Evolutionary conservation across 495 filamentous ascomycete genomes (phyloP).

Genomic region (Xylaria sp.): DNA sequence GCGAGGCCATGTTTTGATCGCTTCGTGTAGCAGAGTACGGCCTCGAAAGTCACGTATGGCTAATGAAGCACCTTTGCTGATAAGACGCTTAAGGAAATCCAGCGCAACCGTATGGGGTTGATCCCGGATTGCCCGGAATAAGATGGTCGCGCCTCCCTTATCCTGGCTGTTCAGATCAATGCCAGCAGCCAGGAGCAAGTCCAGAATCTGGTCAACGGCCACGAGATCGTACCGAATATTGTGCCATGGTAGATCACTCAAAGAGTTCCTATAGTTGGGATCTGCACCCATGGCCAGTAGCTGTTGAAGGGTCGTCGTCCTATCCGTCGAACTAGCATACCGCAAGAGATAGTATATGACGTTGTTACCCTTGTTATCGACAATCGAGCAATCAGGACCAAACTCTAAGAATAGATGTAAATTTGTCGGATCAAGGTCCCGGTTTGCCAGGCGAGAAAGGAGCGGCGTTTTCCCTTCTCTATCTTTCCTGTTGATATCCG

Average conservation of each 20-base stretch:
- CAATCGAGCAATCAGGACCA: conserved; percentile 28
- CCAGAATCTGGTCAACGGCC: background rate
- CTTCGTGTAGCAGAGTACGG: conserved; percentile 27
- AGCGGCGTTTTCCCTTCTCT: conserved; percentile 32
- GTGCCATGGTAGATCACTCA: conserved; percentile 4
- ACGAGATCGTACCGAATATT: background rate
- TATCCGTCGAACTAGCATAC: background rate
- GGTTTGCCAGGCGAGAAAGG: background rate
- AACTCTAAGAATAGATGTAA: conserved; percentile 25
- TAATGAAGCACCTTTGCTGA: background rate
- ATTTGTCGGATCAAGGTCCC: background rate
- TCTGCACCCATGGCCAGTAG: conserved; percentile 7
- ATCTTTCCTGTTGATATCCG: conserved; percentile 30
- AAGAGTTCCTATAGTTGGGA: conserved; percentile 1
- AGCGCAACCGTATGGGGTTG: background rate
- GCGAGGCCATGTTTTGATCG: conserved; percentile 9
- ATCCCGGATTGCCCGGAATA: background rate
- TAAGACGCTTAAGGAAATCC: background rate
- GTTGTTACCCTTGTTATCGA: conserved; percentile 14
- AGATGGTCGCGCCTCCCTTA: background rate
- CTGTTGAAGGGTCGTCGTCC: background rate
- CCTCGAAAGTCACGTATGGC: conserved; percentile 8
- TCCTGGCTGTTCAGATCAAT: conserved; percentile 23
- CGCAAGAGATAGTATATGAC: background rate
- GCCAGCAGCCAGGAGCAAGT: conserved; percentile 23